Percentiles rank a stretch among this genome's conserved stretches.
Evolutionary conservation across 768 basidiomycete genomes (phyloP).

Genomic region (Strobilomyces confusus): DNA sequence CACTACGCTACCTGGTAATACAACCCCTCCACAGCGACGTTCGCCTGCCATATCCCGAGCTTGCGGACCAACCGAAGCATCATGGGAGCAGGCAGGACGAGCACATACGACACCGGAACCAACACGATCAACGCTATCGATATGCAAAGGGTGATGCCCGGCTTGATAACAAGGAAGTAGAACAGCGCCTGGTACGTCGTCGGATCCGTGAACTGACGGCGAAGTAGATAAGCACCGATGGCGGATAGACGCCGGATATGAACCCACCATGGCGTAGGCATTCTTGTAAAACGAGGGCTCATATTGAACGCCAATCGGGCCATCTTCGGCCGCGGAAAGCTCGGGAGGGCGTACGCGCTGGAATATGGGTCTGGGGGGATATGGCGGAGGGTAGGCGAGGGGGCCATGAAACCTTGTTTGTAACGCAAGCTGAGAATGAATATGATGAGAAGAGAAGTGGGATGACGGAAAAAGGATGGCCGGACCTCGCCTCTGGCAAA

Average conservation of each 20-base stretch:
- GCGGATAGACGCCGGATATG: not conserved
- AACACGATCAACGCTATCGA: conserved; percentile 51
- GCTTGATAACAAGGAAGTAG: conserved; percentile 87
- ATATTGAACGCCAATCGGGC: conserved; percentile 35
- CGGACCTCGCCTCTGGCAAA: conserved; percentile 72
- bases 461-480: conserved; percentile 9
- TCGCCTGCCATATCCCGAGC: conserved; percentile 80
- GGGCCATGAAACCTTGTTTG: conserved; percentile 70
- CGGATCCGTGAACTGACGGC: conserved; percentile 66
- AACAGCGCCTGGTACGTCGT: conserved; percentile 83
- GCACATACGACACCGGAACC: conserved; percentile 52
- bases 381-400: conserved; percentile 56
- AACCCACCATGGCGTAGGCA: conserved; percentile 70
- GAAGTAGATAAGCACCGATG: conserved; percentile 6
- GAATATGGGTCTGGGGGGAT: conserved; percentile 73
- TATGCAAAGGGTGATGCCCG: conserved; percentile 68
- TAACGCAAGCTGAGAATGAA: conserved; percentile 47
- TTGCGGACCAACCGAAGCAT: conserved; percentile 59
- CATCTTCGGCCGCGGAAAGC: conserved; percentile 47
- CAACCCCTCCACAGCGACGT: conserved; percentile 72
- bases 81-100: conserved; percentile 66
- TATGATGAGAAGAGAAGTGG: conserved; percentile 8
- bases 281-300: conserved; percentile 81
- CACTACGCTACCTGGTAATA: conserved; percentile 34
- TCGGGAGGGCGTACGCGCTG: conserved; percentile 54